Evolutionary conservation across 768 basidiomycete species (phyloP), one percentile per base, ranked within the genome.

Genomic region (Phaeotremella skinneri): DNA sequence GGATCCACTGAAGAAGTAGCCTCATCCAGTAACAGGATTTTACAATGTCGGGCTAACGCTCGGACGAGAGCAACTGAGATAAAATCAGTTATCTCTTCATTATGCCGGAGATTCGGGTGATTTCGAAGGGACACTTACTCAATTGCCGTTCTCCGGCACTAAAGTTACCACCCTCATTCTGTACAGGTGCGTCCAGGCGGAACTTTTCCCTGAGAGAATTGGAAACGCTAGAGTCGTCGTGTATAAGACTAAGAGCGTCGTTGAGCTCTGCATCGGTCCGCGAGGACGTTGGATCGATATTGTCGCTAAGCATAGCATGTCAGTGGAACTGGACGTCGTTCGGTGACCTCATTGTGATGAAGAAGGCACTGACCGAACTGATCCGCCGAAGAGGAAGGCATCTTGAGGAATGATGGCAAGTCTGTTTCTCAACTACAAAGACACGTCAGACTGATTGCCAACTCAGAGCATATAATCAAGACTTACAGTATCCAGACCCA

Each of bases 341-440:
- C 25, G 9, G 7, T 31, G 31, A 13, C 11, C 6, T 14, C 23
- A 14, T 31, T 16, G 21, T 6, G 17, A 21, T 26, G 26, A 42
- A 17, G 41, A 23, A 42, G 34, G 48, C 34, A 67, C 64, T 42
- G 47, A 47, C 49, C 74, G 52, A 17, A 76, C 66, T 7, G 68
- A 69, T 5, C 70, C 73, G 37, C 48, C 60, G 39, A 84, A 86
- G n/a, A 85, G 70, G 17, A 81, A 80, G 17, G 78, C 79, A 45
- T 86, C 84, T 73, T 87, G 88, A 0, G 87, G 88, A 13, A 89
- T 86, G 39, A 88, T 81, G 3, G 86, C 83, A 2, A 88, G 73
- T 17, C 81, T 79, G 23, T 76, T 74, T 3, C 85, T 80, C 1
- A 87, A 78, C 16, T 64, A 69, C 23, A 2, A n/a, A 26, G 21